Evolutionary conservation across 2,329 filamentous ascomycete species (phyloP).

Genomic region (Coniochaeta prunicola): DNA sequence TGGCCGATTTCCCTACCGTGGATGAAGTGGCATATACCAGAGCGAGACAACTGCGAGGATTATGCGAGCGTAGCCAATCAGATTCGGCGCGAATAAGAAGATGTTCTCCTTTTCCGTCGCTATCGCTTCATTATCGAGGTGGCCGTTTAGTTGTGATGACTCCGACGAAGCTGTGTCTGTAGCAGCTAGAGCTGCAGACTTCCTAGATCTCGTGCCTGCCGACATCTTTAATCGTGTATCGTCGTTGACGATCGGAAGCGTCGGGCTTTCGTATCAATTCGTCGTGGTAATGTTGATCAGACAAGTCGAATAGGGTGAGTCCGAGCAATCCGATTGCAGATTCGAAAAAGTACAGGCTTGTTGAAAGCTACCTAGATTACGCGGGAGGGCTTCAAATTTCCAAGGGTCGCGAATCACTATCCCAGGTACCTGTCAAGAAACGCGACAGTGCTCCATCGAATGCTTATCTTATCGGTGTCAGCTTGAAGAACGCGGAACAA

Average conservation of each 20-base stretch:
- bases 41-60: slow-evolving; percentile 81
- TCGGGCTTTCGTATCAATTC: background rate
- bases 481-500: background rate
- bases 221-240: background rate
- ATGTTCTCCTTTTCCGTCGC: slow-evolving; percentile 58
- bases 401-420: background rate
- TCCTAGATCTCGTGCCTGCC: slow-evolving; percentile 12
- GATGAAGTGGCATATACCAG: slow-evolving; percentile 98
- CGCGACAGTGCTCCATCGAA: background rate
- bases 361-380: background rate
- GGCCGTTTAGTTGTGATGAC: slow-evolving; percentile 26
- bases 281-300: background rate
- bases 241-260: background rate
- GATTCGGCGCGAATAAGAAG: slow-evolving; percentile 74
- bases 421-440: background rate
- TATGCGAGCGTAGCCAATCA: slow-evolving; percentile 75
- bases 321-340: background rate
- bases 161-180: background rate
- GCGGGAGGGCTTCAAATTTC: background rate
- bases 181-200: slow-evolving; percentile 15
- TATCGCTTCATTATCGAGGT: slow-evolving; percentile 23
- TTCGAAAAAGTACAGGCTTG: background rate
- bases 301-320: background rate
- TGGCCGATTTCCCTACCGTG: slow-evolving; percentile 39
- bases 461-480: background rate